A percentile compares a stretch with the other conserved stretches of the same genome.
Conservation (phyloP, 257 asterid genomes). For the Oldenlandia corymbosa region DNA sequence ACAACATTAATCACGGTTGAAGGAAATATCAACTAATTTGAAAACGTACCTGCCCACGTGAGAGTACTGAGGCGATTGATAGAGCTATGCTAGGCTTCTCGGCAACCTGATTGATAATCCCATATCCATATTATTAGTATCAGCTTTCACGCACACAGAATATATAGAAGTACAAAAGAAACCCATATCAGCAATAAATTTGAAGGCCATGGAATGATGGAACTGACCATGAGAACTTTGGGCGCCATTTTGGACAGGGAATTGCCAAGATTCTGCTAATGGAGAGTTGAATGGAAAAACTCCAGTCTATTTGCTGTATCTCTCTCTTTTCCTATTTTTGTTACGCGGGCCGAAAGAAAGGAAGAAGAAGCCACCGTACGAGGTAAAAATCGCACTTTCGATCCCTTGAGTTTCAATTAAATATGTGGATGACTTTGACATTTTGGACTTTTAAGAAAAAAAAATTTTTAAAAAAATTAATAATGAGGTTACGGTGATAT, state of each 20-base stretch:
- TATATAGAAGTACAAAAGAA: neutral
- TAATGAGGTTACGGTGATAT: too few species aligned
- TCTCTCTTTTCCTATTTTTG: too few species aligned
- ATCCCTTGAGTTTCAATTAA: too few species aligned
- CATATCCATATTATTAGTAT: neutral
- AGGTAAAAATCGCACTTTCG: too few species aligned
- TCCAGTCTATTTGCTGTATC: neutral
- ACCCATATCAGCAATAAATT: neutral
- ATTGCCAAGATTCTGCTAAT: neutral
- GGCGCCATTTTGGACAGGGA: constrained; percentile 34
- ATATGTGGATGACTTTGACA: too few species aligned
- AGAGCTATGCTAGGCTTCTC: constrained; percentile 95
- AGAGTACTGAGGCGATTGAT: constrained; percentile 71
- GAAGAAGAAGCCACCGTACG: too few species aligned
- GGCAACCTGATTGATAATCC: constrained; percentile 59
- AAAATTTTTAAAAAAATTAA: too few species aligned
- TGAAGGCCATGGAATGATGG: too few species aligned
- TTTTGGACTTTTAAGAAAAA: too few species aligned
- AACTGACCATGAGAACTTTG: constrained; percentile 48
- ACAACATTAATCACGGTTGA: neutral
- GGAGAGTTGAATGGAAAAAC: neutral
- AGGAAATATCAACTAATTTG: constrained; percentile 1
- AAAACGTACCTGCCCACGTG: constrained; percentile 62
- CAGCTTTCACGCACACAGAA: neutral
- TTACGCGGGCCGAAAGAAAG: too few species aligned